Base-by-base conservation (phyloP, 1,139 yeast species). In the Sugiyamaella novakii region DNA sequence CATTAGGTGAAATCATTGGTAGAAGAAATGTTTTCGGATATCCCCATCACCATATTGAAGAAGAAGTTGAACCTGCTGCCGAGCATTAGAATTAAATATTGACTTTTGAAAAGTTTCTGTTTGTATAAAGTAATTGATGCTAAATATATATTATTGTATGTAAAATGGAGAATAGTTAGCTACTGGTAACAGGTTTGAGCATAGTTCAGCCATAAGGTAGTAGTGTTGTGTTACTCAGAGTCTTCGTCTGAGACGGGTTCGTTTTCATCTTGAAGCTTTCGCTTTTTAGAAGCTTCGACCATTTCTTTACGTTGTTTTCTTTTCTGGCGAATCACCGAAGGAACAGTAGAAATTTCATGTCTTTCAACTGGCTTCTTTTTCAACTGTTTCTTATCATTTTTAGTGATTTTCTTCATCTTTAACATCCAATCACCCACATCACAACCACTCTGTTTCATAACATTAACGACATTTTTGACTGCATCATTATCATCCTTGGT, bases 1-100 rank as follows among this genome's bases (percentile, higher is more conserved):
- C 97, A 25, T 77, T 92, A 46, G 99, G 99, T 67, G 98, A 92
- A 78, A 83, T 91, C 61, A 79, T 92, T 66, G 99, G 99, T 66
- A 89, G 98, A 80, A 87, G 98, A 77, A 65, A 84, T 66, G 63
- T 89, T 55, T 84, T 87, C 65, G 96, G 96, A 60, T 89, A 89
- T 79, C 87, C 87, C 53, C 51, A 55, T 44, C 40, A 49, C 38
- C 46, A 38, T 24, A 21, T 33, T 27, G 42, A 43, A 34, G 47
- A 27, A 3, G 42, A 43, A 22, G 36, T 27, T 12, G 41, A 43
- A 28, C 21, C 29, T 15, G 36, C 41, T 28, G 42, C 41, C 18
- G 46, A 42, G 39, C 52, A 49, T 34, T 39, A 50, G 34, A 33
- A 40, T 6, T 15, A 11, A 19, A 40, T 29, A 19, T 40, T 17